Percentiles rank a stretch among this genome's conserved stretches.
phyloP scores from a whole-genome alignment of 73 alveolate species.

The Breviolum minutum region DNA sequence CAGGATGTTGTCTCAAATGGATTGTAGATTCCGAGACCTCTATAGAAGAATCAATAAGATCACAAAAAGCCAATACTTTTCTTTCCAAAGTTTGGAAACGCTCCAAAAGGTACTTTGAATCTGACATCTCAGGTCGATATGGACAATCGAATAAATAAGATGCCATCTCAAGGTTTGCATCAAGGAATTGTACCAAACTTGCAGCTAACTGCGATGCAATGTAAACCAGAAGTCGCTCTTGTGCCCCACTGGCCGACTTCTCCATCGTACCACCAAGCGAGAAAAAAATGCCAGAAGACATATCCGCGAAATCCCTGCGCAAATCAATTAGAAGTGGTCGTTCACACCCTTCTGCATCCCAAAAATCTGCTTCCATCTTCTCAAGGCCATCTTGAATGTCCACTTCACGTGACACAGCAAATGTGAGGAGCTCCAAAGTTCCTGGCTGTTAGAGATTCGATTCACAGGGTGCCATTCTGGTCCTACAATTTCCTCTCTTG shows the following conservation, averaged over 20 bases:
- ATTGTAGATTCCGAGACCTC: slow-evolving; percentile 23
- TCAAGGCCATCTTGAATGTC: slow-evolving; percentile 21
- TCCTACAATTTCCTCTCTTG: no score
- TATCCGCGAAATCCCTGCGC: background rate
- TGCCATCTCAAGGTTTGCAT: background rate
- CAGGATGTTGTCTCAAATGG: background rate
- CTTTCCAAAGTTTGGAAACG: background rate
- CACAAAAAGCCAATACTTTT: slow-evolving; percentile 9
- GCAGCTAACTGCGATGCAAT: background rate
- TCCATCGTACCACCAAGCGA: slow-evolving; percentile 24
- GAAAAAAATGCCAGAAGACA: background rate
- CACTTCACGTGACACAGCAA: background rate
- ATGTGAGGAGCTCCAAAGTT: background rate
- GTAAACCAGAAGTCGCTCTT: slow-evolving; percentile 37
- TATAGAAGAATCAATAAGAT: slow-evolving; percentile 6
- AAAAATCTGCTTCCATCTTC: slow-evolving; percentile 49
- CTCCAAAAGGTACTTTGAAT: background rate
- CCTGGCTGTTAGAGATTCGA: background rate
- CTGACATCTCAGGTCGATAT: background rate
- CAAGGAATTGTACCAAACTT: background rate
- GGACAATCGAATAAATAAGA: background rate
- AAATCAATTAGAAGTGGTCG: background rate
- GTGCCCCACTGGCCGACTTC: slow-evolving; percentile 34
- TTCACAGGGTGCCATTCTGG: no score
- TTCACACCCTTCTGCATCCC: background rate